These are phyloP conservation scores for Vicia sativa DNA, from an alignment of 306 rosid species.

Conservation along the genomic window DNA sequence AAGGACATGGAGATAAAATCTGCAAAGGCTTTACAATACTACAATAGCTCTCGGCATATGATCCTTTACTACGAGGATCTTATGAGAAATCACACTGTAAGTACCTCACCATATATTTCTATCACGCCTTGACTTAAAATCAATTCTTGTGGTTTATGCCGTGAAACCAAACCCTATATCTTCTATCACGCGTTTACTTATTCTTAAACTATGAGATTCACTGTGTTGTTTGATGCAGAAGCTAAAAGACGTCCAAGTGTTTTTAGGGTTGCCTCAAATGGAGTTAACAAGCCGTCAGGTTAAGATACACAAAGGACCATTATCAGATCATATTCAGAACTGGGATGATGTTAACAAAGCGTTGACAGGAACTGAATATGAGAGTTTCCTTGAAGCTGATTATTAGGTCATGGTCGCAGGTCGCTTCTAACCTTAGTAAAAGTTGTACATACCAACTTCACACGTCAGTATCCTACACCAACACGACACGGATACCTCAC, in stretches of 20 bases:
- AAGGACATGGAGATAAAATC: constrained; percentile 66
- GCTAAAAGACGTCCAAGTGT: constrained; percentile 70
- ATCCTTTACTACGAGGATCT: constrained; percentile 85
- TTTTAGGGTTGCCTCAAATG: constrained; percentile 69
- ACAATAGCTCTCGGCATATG: constrained; percentile 76
- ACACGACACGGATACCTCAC: background rate
- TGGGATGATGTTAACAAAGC: constrained; percentile 83
- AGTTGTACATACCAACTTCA: constrained; percentile 59
- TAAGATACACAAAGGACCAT: constrained; percentile 75
- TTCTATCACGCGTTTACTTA: too few species aligned
- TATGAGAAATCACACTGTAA: constrained; percentile 67
- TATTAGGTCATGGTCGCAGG: constrained; percentile 44
- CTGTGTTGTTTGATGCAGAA: constrained; percentile 54
- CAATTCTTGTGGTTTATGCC: background rate
- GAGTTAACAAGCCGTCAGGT: constrained; percentile 77
- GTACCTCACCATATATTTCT: constrained; percentile 31
- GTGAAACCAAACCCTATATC: background rate
- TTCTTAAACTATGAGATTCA: background rate
- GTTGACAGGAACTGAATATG: constrained; percentile 68
- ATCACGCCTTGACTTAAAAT: background rate
- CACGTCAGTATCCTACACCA: background rate
- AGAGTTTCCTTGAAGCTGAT: constrained; percentile 70
- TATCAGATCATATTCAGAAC: constrained; percentile 73
- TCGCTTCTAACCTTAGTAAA: constrained; percentile 42
- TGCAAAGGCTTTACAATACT: constrained; percentile 66